phyloP scores from a whole-genome alignment of 2,329 filamentous ascomycete genomes.

The Pseudocercospora macadamiae region DNA sequence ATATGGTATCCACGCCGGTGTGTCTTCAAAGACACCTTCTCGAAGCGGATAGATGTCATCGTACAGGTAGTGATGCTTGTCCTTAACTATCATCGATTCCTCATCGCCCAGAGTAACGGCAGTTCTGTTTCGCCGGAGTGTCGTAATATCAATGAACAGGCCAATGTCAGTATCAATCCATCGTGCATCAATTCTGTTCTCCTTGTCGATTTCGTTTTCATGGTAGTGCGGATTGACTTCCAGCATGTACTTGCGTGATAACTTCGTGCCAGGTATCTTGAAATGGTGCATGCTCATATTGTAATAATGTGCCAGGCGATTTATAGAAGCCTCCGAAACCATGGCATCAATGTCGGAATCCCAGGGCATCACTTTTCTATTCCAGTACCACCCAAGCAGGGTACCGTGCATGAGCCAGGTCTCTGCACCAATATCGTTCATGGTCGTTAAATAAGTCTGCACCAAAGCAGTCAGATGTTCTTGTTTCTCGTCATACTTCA shows the following conservation, averaged over 20 bases:
- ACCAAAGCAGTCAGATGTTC: constrained; percentile 56
- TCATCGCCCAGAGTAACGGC: constrained; percentile 41
- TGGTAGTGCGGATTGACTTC: constrained; percentile 63
- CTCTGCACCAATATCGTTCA: constrained; percentile 59
- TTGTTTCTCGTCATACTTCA: constrained; percentile 53
- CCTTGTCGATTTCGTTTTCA: constrained; percentile 47
- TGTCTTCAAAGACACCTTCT: constrained; percentile 57
- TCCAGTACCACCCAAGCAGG: constrained; percentile 66
- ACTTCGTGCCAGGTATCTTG: constrained; percentile 29
- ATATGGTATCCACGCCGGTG: constrained; percentile 59
- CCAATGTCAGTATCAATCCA: constrained; percentile 65
- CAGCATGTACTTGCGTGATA: constrained; percentile 51
- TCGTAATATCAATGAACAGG: constrained; percentile 65
- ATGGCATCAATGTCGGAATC: constrained; percentile 65
- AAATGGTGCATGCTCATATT: constrained; percentile 63
- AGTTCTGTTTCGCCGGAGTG: constrained; percentile 53
- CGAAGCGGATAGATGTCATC: constrained; percentile 62
- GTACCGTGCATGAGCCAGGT: constrained; percentile 68
- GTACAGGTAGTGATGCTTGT: constrained; percentile 57
- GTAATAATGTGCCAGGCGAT: constrained; percentile 61
- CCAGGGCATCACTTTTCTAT: constrained; percentile 63
- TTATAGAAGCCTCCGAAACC: constrained; percentile 57
- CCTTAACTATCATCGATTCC: constrained; percentile 59
- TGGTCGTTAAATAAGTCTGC: constrained; percentile 59
- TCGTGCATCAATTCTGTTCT: constrained; percentile 63